A percentile compares a stretch with the other conserved stretches of the same genome.
These are phyloP conservation scores for Fomitopsis palustris DNA, from an alignment of 1,284 basidiomycete genomes.

Conservation along the genomic window DNA sequence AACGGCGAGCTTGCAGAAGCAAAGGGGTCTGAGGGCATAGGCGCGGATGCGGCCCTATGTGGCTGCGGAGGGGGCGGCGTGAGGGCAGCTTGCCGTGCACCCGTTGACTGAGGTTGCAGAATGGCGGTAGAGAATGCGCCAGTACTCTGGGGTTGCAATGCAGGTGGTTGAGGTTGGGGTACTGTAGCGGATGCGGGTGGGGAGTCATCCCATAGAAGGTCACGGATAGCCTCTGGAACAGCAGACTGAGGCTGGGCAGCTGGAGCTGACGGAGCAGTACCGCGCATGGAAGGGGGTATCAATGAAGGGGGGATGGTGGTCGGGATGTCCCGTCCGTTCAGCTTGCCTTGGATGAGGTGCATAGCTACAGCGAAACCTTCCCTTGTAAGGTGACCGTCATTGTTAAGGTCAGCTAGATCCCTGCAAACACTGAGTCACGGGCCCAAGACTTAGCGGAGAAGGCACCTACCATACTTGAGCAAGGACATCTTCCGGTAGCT, in stretches of 20 bases:
- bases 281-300: slow-evolving; percentile 78
- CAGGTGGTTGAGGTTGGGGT: slow-evolving; percentile 20
- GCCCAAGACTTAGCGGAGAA: not conserved
- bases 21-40: slow-evolving; percentile 4
- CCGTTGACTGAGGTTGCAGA: not conserved
- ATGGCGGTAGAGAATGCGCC: slow-evolving; percentile 22
- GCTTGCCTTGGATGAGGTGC: slow-evolving; percentile 88
- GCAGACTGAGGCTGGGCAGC: slow-evolving; percentile 32
- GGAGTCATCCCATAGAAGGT: slow-evolving; percentile 62
- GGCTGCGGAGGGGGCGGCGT: slow-evolving; percentile 21
- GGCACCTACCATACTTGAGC: slow-evolving; percentile 85
- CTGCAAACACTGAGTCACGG: slow-evolving; percentile 37
- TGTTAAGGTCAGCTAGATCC: slow-evolving; percentile 92
- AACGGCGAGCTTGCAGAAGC: slow-evolving; percentile 36
- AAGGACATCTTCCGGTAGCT: slow-evolving; percentile 79
- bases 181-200: slow-evolving; percentile 48
- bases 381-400: slow-evolving; percentile 83
- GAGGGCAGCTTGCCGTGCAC: slow-evolving; percentile 13
- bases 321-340: slow-evolving; percentile 85
- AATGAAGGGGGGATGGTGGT: slow-evolving; percentile 67
- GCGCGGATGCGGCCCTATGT: slow-evolving; percentile 16
- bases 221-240: slow-evolving; percentile 35
- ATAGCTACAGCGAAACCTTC: slow-evolving; percentile 98
- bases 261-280: slow-evolving; percentile 16
- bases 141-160: slow-evolving; percentile 38